phyloP scores from a whole-genome alignment of 2,329 filamentous ascomycete genomes.

The Penicillium corylophilum region DNA sequence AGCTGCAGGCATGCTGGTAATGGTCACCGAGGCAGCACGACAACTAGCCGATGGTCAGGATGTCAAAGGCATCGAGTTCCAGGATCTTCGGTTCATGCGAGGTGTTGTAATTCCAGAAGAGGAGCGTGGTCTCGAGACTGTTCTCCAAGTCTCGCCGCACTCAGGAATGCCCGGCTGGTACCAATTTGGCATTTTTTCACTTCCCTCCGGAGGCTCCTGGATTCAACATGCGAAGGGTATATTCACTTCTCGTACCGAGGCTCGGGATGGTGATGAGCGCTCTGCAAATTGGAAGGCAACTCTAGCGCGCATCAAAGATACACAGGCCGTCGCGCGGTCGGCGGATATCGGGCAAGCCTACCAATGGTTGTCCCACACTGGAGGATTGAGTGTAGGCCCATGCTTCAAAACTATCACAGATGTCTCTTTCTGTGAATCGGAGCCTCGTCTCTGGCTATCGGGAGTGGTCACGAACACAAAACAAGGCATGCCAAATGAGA shows the following conservation, averaged over 20 bases:
- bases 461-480: slow-evolving; percentile 18
- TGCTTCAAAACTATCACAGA: slow-evolving; percentile 16
- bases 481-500: slow-evolving; percentile 18
- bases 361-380: slow-evolving; percentile 22
- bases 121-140: slow-evolving; percentile 18
- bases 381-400: slow-evolving; percentile 18
- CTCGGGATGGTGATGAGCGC: slow-evolving; percentile 4
- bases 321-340: slow-evolving; percentile 8
- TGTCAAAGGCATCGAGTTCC: slow-evolving; percentile 18
- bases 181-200: slow-evolving; percentile 19
- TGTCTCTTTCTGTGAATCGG: slow-evolving; percentile 11
- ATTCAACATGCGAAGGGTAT: slow-evolving; percentile 20
- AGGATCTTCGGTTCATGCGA: slow-evolving; percentile 16
- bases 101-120: slow-evolving; percentile 21
- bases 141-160: slow-evolving; percentile 18
- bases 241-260: slow-evolving; percentile 11
- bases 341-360: slow-evolving; percentile 16
- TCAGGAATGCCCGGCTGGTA: slow-evolving; percentile 19
- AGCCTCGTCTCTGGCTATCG: slow-evolving; percentile 13
- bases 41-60: slow-evolving; percentile 14
- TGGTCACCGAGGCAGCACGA: slow-evolving; percentile 23
- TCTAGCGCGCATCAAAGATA: slow-evolving; percentile 17
- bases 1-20: slow-evolving; percentile 23
- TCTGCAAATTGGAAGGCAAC: slow-evolving; percentile 13
- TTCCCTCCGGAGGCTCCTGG: slow-evolving; percentile 18